These are phyloP conservation scores for Sporothrix dimorphospora DNA, from an alignment of 2,329 filamentous ascomycete genomes.

Conservation along the genomic window DNA sequence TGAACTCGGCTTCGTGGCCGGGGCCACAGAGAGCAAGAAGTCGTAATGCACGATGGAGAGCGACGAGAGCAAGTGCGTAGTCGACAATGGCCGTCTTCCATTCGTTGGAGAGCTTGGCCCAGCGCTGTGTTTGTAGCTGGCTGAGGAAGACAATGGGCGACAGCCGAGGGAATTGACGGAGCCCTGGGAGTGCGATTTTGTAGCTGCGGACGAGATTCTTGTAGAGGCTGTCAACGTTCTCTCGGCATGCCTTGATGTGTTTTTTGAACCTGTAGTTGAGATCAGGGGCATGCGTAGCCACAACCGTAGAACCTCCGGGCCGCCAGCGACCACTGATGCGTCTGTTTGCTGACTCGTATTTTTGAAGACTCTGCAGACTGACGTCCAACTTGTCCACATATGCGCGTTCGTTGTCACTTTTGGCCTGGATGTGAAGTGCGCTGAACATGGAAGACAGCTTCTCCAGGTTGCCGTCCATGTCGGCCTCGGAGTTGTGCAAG, in stretches of 20 bases:
- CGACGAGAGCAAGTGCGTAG: conserved; percentile 48
- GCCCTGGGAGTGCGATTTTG: neutral
- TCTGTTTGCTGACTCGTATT: neutral
- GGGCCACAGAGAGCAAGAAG: conserved; percentile 39
- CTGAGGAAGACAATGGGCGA: conserved; percentile 43
- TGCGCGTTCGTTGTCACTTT: neutral
- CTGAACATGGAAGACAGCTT: neutral
- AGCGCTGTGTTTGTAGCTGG: conserved; percentile 39
- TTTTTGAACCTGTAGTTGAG: neutral
- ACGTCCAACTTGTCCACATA: neutral
- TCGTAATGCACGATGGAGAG: conserved; percentile 48
- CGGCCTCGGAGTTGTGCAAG: too few species aligned
- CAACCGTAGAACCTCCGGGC: neutral
- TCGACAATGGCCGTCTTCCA: conserved; percentile 45
- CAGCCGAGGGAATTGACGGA: conserved; percentile 36
- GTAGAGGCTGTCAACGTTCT: neutral
- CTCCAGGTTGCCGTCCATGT: neutral
- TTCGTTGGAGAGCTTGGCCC: conserved; percentile 36
- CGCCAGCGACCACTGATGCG: neutral
- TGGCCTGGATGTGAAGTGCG: neutral
- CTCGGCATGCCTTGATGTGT: neutral
- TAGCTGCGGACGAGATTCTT: conserved; percentile 2
- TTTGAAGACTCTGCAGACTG: neutral
- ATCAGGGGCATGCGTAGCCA: neutral
- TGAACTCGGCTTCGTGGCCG: conserved; percentile 39